Evolutionary conservation across 2,329 filamentous ascomycete genomes (phyloP).

Genomic region (Polytolypa hystricis): DNA sequence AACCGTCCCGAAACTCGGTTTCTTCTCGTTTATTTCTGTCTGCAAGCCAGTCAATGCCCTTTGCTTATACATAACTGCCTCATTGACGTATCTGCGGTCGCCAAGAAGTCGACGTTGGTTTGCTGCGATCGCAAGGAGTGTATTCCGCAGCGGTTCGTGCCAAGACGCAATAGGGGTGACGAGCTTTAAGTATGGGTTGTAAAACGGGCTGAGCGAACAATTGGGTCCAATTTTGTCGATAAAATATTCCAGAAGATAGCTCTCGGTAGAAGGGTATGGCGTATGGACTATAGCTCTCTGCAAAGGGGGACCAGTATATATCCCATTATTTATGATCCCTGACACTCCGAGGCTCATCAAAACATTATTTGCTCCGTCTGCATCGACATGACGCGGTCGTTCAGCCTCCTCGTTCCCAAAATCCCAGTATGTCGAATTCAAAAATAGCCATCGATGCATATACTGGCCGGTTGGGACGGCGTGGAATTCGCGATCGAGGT

Average conservation of each 20-base stretch:
- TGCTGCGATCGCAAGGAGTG: constrained; percentile 20
- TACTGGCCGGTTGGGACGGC: constrained; percentile 9
- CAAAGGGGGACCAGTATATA: not conserved
- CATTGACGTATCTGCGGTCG: constrained; percentile 14
- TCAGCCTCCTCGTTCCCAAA: constrained; percentile 7
- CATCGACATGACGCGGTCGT: not conserved
- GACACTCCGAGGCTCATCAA: not conserved
- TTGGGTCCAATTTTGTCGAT: constrained; percentile 20
- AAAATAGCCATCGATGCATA: constrained; percentile 16
- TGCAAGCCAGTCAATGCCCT: constrained; percentile 18
- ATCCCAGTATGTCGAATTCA: constrained; percentile 17
- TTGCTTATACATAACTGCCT: constrained; percentile 18
- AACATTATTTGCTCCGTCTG: not conserved
- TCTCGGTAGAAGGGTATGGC: constrained; percentile 8
- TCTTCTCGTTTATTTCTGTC: constrained; percentile 12
- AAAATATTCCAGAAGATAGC: constrained; percentile 20
- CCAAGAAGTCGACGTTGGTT: constrained; percentile 20
- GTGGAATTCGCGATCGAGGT: constrained; percentile 2
- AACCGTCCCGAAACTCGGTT: constrained; percentile 15
- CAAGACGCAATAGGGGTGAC: constrained; percentile 16
- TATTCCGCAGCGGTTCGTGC: constrained; percentile 16
- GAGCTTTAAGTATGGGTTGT: constrained; percentile 22
- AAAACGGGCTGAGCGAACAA: constrained; percentile 19
- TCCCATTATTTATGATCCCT: not conserved
- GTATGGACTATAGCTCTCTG: constrained; percentile 6